These are phyloP conservation scores for Talaromyces nanjingensis DNA, from an alignment of 495 filamentous ascomycete species.

Conservation along the genomic window DNA sequence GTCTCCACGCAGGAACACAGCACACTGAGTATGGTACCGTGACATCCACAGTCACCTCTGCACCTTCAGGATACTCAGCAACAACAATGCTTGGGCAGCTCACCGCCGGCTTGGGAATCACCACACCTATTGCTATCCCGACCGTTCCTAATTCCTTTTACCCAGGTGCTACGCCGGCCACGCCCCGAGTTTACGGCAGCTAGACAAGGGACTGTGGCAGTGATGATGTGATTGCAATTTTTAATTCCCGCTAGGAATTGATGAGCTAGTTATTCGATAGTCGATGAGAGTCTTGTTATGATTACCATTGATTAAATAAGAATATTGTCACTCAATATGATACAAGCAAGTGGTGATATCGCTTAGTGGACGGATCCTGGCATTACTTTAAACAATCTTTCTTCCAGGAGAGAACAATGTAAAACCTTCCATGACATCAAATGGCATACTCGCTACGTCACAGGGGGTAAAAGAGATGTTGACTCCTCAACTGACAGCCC, in stretches of 20 bases:
- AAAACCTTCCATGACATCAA: neutral
- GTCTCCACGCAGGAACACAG: slow-evolving; percentile 8
- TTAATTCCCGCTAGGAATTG: neutral
- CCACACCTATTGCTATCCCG: slow-evolving; percentile 10
- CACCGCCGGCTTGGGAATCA: slow-evolving; percentile 11
- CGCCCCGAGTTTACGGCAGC: slow-evolving; percentile 1
- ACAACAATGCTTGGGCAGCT: slow-evolving; percentile 13
- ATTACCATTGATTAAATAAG: neutral
- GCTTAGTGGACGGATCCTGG: neutral
- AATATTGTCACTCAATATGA: neutral
- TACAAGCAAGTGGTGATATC: neutral
- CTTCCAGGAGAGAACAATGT: neutral
- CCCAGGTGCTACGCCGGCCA: slow-evolving; percentile 11
- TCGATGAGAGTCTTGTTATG: neutral
- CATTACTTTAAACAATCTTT: neutral
- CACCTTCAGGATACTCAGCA: slow-evolving; percentile 14
- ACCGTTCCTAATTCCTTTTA: slow-evolving; percentile 11
- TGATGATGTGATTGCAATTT: neutral
- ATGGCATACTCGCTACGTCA: neutral
- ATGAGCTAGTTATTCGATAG: neutral
- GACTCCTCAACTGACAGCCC: neutral
- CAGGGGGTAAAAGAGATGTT: neutral
- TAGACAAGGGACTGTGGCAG: neutral
- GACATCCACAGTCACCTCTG: slow-evolving; percentile 12
- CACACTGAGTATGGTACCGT: slow-evolving; percentile 5